Evolutionary conservation across 805 yeast species (phyloP).

Genomic region (Saturnispora dispora): DNA sequence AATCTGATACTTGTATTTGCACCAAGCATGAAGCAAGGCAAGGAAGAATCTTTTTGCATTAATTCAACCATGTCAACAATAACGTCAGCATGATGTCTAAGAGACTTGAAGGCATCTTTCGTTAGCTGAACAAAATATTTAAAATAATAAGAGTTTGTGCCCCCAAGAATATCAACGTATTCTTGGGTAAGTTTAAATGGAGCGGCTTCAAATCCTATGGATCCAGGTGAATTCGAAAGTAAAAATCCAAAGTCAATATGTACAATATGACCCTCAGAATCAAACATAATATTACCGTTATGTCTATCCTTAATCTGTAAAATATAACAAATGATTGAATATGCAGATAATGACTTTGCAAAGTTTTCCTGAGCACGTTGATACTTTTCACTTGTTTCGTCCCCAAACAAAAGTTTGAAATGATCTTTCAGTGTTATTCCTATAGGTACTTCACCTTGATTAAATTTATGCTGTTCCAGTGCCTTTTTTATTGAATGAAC

Average conservation of each 20-base stretch:
- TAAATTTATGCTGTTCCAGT: slow-evolving; percentile 63
- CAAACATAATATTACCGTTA: slow-evolving; percentile 95
- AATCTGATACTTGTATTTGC: slow-evolving; percentile 71
- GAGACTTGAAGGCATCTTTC: slow-evolving; percentile 62
- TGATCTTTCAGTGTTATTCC: slow-evolving; percentile 75
- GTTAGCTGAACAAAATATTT: slow-evolving; percentile 51
- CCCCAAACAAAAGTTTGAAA: slow-evolving; percentile 69
- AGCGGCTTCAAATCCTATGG: slow-evolving; percentile 95
- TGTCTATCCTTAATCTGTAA: slow-evolving; percentile 94
- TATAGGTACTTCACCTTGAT: slow-evolving; percentile 57
- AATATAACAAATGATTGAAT: slow-evolving; percentile 82
- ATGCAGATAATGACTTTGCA: slow-evolving; percentile 80
- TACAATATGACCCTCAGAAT: slow-evolving; percentile 88
- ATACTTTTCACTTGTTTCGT: slow-evolving; percentile 42
- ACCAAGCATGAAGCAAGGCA: slow-evolving; percentile 90
- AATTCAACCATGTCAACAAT: slow-evolving; percentile 78
- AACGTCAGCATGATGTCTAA: slow-evolving; percentile 67
- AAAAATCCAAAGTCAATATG: slow-evolving; percentile 94
- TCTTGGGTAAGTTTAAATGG: slow-evolving; percentile 91
- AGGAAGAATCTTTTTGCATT: slow-evolving; percentile 83
- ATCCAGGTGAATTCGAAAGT: slow-evolving; percentile 91
- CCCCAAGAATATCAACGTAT: slow-evolving; percentile 83
- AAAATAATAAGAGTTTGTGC: slow-evolving; percentile 54
- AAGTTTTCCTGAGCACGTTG: slow-evolving; percentile 77
- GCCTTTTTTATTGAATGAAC: slow-evolving; percentile 93